Conservation (phyloP, 495 filamentous ascomycete species). For the Penicillium taxi region DNA sequence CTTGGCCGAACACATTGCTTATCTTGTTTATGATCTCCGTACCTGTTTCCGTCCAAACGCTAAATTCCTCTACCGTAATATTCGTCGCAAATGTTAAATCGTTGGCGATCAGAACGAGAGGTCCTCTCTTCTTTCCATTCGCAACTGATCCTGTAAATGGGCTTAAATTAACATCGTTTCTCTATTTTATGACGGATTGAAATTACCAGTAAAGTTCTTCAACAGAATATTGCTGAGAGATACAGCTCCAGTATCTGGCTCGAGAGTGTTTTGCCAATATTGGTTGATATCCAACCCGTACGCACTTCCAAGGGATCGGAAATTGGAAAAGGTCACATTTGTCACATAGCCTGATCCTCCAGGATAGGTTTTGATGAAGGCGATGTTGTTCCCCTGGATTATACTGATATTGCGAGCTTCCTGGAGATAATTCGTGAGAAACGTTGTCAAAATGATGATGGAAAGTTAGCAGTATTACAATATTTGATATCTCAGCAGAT, state of each 20-base stretch:
- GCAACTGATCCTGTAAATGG: conserved; percentile 34
- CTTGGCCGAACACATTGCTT: conserved; percentile 38
- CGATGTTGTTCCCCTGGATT: conserved; percentile 42
- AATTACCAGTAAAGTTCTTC: conserved; percentile 27
- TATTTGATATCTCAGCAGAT: conserved; percentile 21
- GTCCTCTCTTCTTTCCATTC: conserved; percentile 38
- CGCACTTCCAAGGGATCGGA: conserved; percentile 37
- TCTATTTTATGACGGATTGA: not conserved
- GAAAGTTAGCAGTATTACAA: conserved; percentile 4
- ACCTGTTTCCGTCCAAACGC: conserved; percentile 46
- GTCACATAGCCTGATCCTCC: conserved; percentile 47
- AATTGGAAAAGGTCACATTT: conserved; percentile 45
- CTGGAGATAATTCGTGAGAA: conserved; percentile 11
- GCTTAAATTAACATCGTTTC: no score
- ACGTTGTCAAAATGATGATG: no score
- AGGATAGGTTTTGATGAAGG: conserved; percentile 51
- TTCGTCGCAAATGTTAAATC: conserved; percentile 29
- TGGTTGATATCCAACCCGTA: conserved; percentile 44
- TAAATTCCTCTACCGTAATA: conserved; percentile 39
- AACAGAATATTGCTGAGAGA: conserved; percentile 36
- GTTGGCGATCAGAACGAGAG: conserved; percentile 36
- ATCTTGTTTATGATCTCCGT: conserved; percentile 32
- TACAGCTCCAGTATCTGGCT: conserved; percentile 35
- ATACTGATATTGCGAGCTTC: conserved; percentile 32
- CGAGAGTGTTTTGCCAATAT: conserved; percentile 37